Evolutionary conservation across 164 flowering plant species (phyloP), one percentile per base, ranked within the genome.

Genomic region (Aristolochia californica): DNA sequence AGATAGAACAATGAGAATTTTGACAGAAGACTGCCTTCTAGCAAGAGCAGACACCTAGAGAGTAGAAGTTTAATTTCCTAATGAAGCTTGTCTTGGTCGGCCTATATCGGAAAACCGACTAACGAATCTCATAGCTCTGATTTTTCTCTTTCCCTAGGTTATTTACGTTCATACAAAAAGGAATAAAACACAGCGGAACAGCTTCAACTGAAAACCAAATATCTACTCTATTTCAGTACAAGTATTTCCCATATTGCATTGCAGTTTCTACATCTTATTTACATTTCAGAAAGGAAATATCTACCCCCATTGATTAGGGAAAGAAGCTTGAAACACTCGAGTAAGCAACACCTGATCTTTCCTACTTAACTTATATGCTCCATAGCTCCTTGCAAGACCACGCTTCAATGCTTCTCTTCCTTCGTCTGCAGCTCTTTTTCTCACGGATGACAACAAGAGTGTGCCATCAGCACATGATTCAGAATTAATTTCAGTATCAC

Each of bases 361-460:
- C 60, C 44, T 66, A 17, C 73, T 68, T 21, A 72, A 56, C 53
- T 68, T 75, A 52, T 74, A 73, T 4, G 54, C 45, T 26, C 76
- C 63, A 52, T 53, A 56, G 43, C 67, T 59, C 43, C 62, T 65
- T 53, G 55, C 45, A 26, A 79, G 69, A 48, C 88, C 82, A 23
- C 71, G 72, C 65, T 69, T 75, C 24, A 82, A 70, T 27, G 77
- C 76, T 65, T 67, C 71, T 63, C 65, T 66, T 57, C 85, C 95
- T 57, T 86, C 87, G 52, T 74, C 75, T 15, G 63, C 74, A 23
- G 76, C 74, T 58, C 65, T 75, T 68, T 77, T 77, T 58, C 89
- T 77, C 62, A 76, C 57, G 45, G 74, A 68, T 34, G 64, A 66
- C 45, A 86, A 64, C 63, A 66, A 61, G 48, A 64, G 66, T 44